Evolutionary conservation across 371 early-diverging fungal genomes (phyloP), one percentile per base, ranked within the genome.

Genomic region (Gilbertella persicaria): DNA sequence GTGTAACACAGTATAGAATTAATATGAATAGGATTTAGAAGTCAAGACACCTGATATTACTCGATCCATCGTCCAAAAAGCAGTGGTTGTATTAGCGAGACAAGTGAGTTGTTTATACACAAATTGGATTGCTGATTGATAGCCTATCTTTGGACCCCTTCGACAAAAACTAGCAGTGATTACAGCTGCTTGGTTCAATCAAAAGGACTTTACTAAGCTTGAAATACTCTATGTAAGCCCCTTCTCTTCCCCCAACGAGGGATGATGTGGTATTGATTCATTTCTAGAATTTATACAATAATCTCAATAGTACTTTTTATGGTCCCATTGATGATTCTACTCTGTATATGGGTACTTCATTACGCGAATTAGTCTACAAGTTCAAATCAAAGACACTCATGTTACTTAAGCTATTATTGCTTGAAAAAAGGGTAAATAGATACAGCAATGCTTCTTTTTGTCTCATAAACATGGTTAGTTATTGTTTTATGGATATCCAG

Each of bases 51-150:
- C 83, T 14, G 93, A 92, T 67, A 79, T 92, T 45, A 92, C 93
- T 5, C 72, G 93, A 23, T 86, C 83, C 5, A 87, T 84, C 42
- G 91, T 92, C 9, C 92, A 92, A 64, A 92, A 92, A 66, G 92
- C 92, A 2, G 85, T 92, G 0, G 88, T 90, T 2, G 84, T 90
- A 5, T 65, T 90, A 5, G 88, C 90, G 5, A 80, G 78, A 44
- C 85, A 88, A 75, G 86, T 80, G 58, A 61, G 16, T 24, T 37
- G n/a, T 24, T 19, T 26, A 40, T 23, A 17, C 1, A 7, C 21
- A 38, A 38, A 39, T 25, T 17, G 5, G 3, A 3, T 43, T 39
- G 26, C 16, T 36, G 8, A 33, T 37, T 30, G 5, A 19, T 66
- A 89, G 84, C 88, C 88, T n/a, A 78, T 89, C 8, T 80, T 88